Evolutionary conservation across 257 asterid genomes (phyloP).

Genomic region (Striga asiatica): DNA sequence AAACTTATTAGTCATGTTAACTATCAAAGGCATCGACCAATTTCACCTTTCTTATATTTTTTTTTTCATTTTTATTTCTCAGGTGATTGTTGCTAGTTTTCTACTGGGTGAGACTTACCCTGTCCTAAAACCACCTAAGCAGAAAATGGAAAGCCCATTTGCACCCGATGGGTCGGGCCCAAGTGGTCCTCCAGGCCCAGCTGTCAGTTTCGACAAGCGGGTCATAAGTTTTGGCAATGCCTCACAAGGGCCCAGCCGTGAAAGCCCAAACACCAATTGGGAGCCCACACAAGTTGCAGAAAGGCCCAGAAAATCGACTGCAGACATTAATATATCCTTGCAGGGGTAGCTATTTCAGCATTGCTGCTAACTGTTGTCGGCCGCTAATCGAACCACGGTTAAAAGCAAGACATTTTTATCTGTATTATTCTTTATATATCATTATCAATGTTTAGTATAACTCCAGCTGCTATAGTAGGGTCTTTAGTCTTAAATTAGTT

Average conservation of each 20-base stretch:
- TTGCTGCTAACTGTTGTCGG: not conserved
- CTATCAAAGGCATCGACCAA: not conserved
- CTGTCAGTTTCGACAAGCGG: slow-evolving; percentile 20
- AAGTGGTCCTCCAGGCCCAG: slow-evolving; percentile 11
- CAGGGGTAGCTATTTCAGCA: slow-evolving; percentile 26
- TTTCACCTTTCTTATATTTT: not conserved
- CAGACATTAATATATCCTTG: slow-evolving; percentile 47
- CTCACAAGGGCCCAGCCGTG: slow-evolving; percentile 19
- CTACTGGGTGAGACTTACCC: slow-evolving; percentile 37
- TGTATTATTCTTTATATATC: too few species aligned
- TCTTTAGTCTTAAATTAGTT: too few species aligned
- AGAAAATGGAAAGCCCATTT: slow-evolving; percentile 20
- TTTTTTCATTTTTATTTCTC: not conserved
- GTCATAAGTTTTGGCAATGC: not conserved
- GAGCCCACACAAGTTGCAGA: slow-evolving; percentile 15
- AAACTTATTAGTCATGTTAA: too few species aligned
- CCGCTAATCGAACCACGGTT: not conserved
- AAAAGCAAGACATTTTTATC: not conserved
- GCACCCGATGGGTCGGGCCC: slow-evolving; percentile 15
- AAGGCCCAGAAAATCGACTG: slow-evolving; percentile 25
- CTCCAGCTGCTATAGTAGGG: too few species aligned
- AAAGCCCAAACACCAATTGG: slow-evolving; percentile 26
- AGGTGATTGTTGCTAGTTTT: slow-evolving; percentile 63
- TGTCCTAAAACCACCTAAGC: slow-evolving; percentile 47
- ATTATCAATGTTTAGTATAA: too few species aligned